Conservation (phyloP, 140 eudicot genomes). For the Anethum foeniculum region DNA sequence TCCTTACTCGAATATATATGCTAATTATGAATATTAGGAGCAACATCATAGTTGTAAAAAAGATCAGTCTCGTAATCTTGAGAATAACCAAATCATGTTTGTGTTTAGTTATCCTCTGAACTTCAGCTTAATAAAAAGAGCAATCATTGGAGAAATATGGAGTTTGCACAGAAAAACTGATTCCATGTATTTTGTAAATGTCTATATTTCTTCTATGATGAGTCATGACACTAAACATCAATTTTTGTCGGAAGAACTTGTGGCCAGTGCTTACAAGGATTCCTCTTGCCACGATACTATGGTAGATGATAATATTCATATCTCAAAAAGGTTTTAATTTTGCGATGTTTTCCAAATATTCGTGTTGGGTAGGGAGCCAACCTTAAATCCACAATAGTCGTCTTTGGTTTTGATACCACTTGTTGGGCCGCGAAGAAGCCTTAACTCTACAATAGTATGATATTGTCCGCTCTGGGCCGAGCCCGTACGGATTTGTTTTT, state of each 20-base stretch:
- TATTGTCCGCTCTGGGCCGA: too few species aligned
- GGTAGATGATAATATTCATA: not conserved
- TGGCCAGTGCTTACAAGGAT: slow-evolving; percentile 13
- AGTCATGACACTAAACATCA: slow-evolving; percentile 8
- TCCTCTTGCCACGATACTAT: not conserved
- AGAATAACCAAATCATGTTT: slow-evolving; percentile 8
- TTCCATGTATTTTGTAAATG: slow-evolving; percentile 14
- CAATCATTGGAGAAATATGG: slow-evolving; percentile 18
- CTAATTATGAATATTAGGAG: not conserved
- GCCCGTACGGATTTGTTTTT: too few species aligned
- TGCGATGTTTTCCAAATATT: slow-evolving; percentile 7
- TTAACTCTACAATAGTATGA: too few species aligned
- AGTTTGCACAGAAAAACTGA: slow-evolving; percentile 11
- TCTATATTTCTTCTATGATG: slow-evolving; percentile 19
- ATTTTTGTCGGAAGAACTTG: slow-evolving; percentile 8
- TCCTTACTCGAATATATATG: slow-evolving; percentile 1
- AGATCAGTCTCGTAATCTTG: not conserved
- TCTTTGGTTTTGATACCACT: too few species aligned
- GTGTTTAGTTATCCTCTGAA: slow-evolving; percentile 18
- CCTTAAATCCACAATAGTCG: too few species aligned
- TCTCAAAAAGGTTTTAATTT: slow-evolving; percentile 6
- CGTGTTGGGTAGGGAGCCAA: too few species aligned
- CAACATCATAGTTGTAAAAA: slow-evolving; percentile 3
- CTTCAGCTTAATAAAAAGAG: slow-evolving; percentile 17
- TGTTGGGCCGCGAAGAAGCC: too few species aligned